phyloP scores from a whole-genome alignment of 164 flowering plant genomes.

The Malania oleifera region DNA sequence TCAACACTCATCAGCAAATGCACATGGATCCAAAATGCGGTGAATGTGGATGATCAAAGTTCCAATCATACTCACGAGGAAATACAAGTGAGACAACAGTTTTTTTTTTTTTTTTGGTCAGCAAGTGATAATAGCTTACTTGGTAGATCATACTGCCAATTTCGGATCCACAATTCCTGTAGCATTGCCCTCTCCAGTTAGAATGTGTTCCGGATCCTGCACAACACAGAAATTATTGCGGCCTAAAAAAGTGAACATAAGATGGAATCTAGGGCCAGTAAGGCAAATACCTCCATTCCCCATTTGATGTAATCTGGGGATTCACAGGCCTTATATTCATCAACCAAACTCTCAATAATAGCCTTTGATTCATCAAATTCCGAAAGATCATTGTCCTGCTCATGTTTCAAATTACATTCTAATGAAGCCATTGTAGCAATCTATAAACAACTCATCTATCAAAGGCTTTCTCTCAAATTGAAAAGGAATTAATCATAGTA shows the following conservation, averaged over 20 bases:
- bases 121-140: constrained; percentile 3
- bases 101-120: not conserved
- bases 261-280: constrained; percentile 2
- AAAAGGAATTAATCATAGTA: not conserved
- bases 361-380: constrained; percentile 98
- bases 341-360: constrained; percentile 90
- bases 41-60: not conserved
- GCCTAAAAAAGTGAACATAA: not conserved
- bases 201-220: constrained; percentile 72
- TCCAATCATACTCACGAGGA: not conserved
- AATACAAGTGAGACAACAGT: too few relatives aligned
- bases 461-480: not conserved
- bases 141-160: constrained; percentile 24
- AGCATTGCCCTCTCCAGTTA: constrained; percentile 82
- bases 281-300: constrained; percentile 89
- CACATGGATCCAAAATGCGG: not conserved
- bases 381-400: constrained; percentile 97
- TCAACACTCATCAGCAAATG: not conserved
- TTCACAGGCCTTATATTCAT: constrained; percentile 98
- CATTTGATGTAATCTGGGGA: constrained; percentile 98
- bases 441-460: not conserved
- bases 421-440: not conserved
- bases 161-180: constrained; percentile 70
- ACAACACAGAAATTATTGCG: constrained; percentile 8
- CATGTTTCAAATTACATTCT: constrained; percentile 8